Conservation (phyloP, 2,329 filamentous ascomycete species). For the Rutstroemia sp. region DNA sequence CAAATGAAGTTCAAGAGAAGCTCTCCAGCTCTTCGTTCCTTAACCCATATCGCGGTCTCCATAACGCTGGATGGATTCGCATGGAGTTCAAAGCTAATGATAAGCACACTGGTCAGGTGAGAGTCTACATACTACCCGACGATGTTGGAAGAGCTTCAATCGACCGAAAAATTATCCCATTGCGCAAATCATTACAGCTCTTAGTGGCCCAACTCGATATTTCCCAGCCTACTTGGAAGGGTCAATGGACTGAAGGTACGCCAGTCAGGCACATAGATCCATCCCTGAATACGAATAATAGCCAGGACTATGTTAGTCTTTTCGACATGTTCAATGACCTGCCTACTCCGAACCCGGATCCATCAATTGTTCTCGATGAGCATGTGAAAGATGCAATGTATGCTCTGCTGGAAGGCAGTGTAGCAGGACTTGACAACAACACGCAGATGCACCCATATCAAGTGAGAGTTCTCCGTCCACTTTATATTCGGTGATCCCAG, state of each 20-base stretch:
- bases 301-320: conserved; percentile 42
- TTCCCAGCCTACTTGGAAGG: conserved; percentile 48
- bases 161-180: conserved; percentile 37
- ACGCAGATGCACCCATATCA: conserved; percentile 68
- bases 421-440: conserved; percentile 45
- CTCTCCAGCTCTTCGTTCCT: conserved; percentile 15
- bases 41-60: conserved; percentile 13
- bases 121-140: conserved; percentile 58
- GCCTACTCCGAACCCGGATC: conserved; percentile 57
- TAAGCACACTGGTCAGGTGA: conserved; percentile 30
- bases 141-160: conserved; percentile 51
- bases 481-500: no score
- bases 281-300: conserved; percentile 16
- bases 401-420: conserved; percentile 43
- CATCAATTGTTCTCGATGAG: conserved; percentile 39
- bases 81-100: conserved; percentile 23
- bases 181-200: conserved; percentile 39
- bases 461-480: no score
- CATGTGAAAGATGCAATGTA: conserved; percentile 47
- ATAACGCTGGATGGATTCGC: conserved; percentile 25
- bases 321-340: conserved; percentile 68
- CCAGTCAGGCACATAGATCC: conserved; percentile 34
- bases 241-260: conserved; percentile 25
- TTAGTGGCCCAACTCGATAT: conserved; percentile 50
- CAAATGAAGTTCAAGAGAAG: conserved; percentile 14